A percentile compares a stretch with the other conserved stretches of the same genome.
phyloP scores from a whole-genome alignment of 78 protist species.

The Cavenderia fasciculata region DNA sequence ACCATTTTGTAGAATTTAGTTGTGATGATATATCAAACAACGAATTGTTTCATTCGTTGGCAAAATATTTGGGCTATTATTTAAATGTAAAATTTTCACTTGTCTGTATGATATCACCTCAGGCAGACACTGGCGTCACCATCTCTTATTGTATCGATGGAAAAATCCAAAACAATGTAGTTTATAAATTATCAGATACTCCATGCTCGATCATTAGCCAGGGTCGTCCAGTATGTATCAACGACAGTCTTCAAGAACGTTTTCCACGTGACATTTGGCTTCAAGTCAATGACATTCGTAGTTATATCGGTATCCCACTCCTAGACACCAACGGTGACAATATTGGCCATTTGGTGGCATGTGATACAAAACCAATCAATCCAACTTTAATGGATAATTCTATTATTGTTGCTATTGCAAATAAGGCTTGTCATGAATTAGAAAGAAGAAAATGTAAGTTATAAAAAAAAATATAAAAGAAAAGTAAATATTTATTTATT shows the following conservation, averaged over 20 bases:
- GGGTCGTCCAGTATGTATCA: neutral
- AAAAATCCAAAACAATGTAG: neutral
- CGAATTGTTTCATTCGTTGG: constrained; percentile 1
- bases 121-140: constrained; percentile 12
- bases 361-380: neutral
- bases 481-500: too few relatives aligned
- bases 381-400: constrained; percentile 14
- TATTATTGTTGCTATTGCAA: constrained; percentile 20
- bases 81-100: neutral
- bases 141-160: constrained; percentile 13
- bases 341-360: constrained; percentile 14
- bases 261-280: constrained; percentile 19
- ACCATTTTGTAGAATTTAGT: constrained; percentile 8
- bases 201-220: neutral
- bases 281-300: neutral
- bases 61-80: constrained; percentile 9
- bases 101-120: neutral
- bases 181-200: neutral
- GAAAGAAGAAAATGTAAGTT: constrained; percentile 38
- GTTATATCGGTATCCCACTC: constrained; percentile 52
- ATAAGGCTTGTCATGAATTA: constrained; percentile 18
- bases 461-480: too few relatives aligned
- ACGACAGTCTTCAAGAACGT: neutral
- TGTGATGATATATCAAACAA: neutral
- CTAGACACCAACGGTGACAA: constrained; percentile 9